A percentile compares a stretch with the other conserved stretches of the same genome.
phyloP scores from a whole-genome alignment of 164 flowering plant species.

The Akebia trifoliata region DNA sequence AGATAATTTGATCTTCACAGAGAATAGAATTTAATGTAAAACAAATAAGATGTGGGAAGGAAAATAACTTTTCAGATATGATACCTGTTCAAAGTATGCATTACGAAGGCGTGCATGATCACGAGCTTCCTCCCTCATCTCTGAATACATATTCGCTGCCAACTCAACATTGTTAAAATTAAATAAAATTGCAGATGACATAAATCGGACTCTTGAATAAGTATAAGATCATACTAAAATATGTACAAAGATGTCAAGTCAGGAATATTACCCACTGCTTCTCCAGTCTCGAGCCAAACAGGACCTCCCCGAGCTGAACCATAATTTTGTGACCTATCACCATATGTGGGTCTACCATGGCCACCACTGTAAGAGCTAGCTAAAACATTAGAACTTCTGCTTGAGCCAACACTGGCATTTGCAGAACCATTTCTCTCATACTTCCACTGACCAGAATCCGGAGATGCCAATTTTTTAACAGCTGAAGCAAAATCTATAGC shows the following conservation, averaged over 20 bases:
- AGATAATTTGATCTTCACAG: background rate
- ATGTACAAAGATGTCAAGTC: slow-evolving; percentile 14
- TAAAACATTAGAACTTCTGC: slow-evolving; percentile 62
- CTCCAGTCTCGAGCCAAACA: slow-evolving; percentile 97
- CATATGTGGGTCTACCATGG: slow-evolving; percentile 45
- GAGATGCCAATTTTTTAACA: slow-evolving; percentile 76
- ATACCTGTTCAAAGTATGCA: slow-evolving; percentile 94
- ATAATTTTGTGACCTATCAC: slow-evolving; percentile 58
- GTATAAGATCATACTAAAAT: slow-evolving; percentile 11
- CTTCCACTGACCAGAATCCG: slow-evolving; percentile 77
- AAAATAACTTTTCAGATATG: slow-evolving; percentile 23
- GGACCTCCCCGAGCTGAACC: slow-evolving; percentile 66
- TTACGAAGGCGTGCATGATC: slow-evolving; percentile 93
- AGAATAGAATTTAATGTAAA: background rate
- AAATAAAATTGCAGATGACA: slow-evolving; percentile 25
- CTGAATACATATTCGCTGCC: slow-evolving; percentile 92
- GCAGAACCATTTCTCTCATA: slow-evolving; percentile 64
- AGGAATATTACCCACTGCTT: slow-evolving; percentile 82
- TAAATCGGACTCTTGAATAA: slow-evolving; percentile 6
- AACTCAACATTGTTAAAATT: slow-evolving; percentile 41
- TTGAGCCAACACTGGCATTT: slow-evolving; percentile 58
- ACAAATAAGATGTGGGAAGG: background rate
- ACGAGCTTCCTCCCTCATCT: slow-evolving; percentile 89
- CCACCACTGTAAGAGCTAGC: slow-evolving; percentile 50
- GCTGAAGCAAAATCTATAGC: slow-evolving; percentile 87